These are phyloP conservation scores for Suillus lakei DNA, from an alignment of 768 basidiomycete genomes.

Conservation along the genomic window DNA sequence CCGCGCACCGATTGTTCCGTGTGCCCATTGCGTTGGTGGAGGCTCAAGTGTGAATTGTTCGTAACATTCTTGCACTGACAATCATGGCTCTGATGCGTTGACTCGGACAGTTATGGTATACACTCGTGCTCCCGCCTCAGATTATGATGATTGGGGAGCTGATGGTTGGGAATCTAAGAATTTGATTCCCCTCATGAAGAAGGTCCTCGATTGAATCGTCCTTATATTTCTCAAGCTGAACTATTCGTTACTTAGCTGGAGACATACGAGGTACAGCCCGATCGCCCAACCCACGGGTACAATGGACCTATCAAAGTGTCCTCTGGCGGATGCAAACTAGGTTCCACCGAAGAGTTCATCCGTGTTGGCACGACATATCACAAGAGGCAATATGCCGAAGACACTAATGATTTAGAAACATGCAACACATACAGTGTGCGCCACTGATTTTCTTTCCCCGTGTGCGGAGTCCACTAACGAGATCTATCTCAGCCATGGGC, in stretches of 20 bases:
- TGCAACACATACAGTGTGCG: constrained; percentile 31
- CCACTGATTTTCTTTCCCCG: neutral
- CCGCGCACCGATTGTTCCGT: constrained; percentile 16
- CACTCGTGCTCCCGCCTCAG: constrained; percentile 29
- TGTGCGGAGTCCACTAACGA: neutral
- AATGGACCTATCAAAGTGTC: constrained; percentile 29
- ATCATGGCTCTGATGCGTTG: neutral
- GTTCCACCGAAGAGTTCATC: constrained; percentile 47
- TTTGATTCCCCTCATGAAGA: constrained; percentile 30
- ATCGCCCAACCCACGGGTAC: constrained; percentile 25
- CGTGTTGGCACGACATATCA: constrained; percentile 52
- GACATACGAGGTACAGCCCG: constrained; percentile 23
- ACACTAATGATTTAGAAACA: constrained; percentile 49
- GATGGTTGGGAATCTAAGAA: constrained; percentile 29
- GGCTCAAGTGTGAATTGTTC: constrained; percentile 28
- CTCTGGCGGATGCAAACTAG: constrained; percentile 24
- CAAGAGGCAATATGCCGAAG: constrained; percentile 46
- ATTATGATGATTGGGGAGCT: constrained; percentile 35
- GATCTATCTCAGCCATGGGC: constrained; percentile 18
- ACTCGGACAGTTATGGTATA: constrained; percentile 21
- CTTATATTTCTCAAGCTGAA: neutral
- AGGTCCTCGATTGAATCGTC: constrained; percentile 16
- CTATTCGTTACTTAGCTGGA: constrained; percentile 17
- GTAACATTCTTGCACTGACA: neutral
- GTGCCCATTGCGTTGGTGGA: constrained; percentile 30